These are phyloP conservation scores for Globisporangium nodosum DNA, from an alignment of 352 stramenopile genomes.

Conservation along the genomic window DNA sequence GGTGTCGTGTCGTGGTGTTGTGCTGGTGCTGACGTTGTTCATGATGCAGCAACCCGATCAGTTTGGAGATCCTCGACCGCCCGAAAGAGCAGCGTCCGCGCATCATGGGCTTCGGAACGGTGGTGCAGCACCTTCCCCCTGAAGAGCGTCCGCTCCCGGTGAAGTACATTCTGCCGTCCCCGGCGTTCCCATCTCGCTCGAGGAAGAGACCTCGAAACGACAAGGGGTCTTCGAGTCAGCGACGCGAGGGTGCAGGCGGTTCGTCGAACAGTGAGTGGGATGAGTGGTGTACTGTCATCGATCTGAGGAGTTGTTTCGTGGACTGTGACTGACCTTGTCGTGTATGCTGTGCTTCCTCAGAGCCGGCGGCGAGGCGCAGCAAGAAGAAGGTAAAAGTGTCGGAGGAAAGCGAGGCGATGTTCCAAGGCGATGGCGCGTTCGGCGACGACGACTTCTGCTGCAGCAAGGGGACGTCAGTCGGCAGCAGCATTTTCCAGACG, in stretches of 20 bases:
- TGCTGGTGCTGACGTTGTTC: too few relatives aligned
- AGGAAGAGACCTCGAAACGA: constrained; percentile 63
- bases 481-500: constrained; percentile 31
- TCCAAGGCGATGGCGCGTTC: constrained; percentile 45
- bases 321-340: neutral
- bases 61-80: constrained; percentile 72
- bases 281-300: neutral
- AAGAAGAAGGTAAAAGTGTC: constrained; percentile 23
- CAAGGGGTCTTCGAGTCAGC: constrained; percentile 23
- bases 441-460: neutral
- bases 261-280: neutral
- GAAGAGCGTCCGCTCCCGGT: constrained; percentile 56
- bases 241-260: constrained; percentile 13
- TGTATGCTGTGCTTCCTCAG: constrained; percentile 1
- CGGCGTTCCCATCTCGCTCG: constrained; percentile 66
- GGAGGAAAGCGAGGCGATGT: constrained; percentile 18
- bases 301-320: neutral
- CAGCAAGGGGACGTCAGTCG: neutral
- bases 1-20: constrained; percentile 8
- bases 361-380: constrained; percentile 4
- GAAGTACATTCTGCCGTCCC: constrained; percentile 62
- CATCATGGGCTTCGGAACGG: constrained; percentile 82
- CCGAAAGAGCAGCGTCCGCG: constrained; percentile 67
- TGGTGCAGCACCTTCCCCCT: constrained; percentile 67
- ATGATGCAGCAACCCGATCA: constrained; percentile 52